These are phyloP conservation scores for Pichia sp. DNA, from an alignment of 1,139 yeast genomes.

Conservation along the genomic window DNA sequence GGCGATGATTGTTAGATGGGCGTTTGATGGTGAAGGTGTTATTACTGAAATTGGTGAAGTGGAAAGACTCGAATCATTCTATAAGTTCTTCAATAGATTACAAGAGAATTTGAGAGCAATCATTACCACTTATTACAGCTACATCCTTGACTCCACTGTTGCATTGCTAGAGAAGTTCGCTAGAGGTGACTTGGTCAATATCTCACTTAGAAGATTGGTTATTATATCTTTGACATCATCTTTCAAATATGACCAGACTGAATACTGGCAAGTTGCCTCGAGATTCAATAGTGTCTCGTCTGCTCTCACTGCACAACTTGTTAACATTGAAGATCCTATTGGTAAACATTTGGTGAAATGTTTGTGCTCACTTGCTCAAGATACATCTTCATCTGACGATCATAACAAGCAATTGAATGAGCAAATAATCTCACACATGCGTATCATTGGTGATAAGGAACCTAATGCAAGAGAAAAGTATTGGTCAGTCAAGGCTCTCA, in stretches of 20 bases:
- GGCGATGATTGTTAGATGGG: slow-evolving; percentile 88
- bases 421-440: slow-evolving; percentile 48
- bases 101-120: slow-evolving; percentile 82
- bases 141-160: slow-evolving; percentile 67
- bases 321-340: slow-evolving; percentile 57
- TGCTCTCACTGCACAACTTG: slow-evolving; percentile 59
- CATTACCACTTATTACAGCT: slow-evolving; percentile 82
- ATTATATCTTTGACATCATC: slow-evolving; percentile 68
- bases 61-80: slow-evolving; percentile 64
- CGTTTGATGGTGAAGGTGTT: slow-evolving; percentile 73
- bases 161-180: slow-evolving; percentile 44
- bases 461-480: slow-evolving; percentile 48
- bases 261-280: slow-evolving; percentile 86
- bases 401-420: slow-evolving; percentile 66
- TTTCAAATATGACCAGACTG: slow-evolving; percentile 85
- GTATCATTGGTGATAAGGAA: slow-evolving; percentile 33
- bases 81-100: slow-evolving; percentile 77
- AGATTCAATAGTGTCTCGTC: slow-evolving; percentile 68
- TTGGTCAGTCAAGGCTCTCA: slow-evolving; percentile 78
- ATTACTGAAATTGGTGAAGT: slow-evolving; percentile 37
- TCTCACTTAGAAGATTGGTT: slow-evolving; percentile 62
- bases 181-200: slow-evolving; percentile 35
- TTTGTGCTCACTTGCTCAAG: slow-evolving; percentile 63
- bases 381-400: slow-evolving; percentile 72
- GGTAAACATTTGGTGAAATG: slow-evolving; percentile 79